Base-by-base conservation (phyloP, 345 rosid species). In the Abelmoschus esculentus region DNA sequence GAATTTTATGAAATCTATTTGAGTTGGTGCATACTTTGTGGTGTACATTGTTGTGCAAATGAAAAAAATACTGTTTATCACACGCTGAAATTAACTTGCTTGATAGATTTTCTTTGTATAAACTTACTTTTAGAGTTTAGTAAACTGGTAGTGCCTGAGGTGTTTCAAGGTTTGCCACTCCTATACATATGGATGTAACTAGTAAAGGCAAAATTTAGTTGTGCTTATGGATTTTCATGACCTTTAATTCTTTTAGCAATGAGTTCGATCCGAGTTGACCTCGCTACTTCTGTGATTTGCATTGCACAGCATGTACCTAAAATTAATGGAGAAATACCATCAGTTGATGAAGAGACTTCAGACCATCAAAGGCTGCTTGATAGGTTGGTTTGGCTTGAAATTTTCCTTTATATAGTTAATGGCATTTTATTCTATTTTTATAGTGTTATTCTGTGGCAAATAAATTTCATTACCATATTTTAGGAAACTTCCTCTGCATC, bases 311-410 rank as follows among this genome's bases (percentile, higher is more conserved):
- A 86, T 67, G 78, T 86, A 28, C 90, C 93, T 67, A 88, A 82
- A 83, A 84, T 76, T 70, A 86, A 86, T 80, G 87, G 90, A 56
- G 84, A 80, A 68, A 64, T 88, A 17, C 93, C 93, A 26, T 74
- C 85, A 22, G 75, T 67, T 67, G 93, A 88, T 64, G 87, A 84
- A 77, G 86, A 83, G 74, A 75, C 82, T 26, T 83, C 93, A 53
- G 85, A 83, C 70, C 93, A 86, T 80, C 89, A 88, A 73, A 81
- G 93, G 73, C 84, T 88, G 61, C 83, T 88, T 12, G 85, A 85
- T 60, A 83, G 87, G 87, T 22, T 22, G 26, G 26, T 85, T 80
- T 36, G 66, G 58, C 4, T 73, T 54, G 3, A 69, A 72, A 62
- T 50, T 31, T 53, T 55, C 60, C 18, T 72, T 50, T 18, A 4